These are phyloP conservation scores for Ophiorrhiza pumila DNA, from an alignment of 257 asterid species.

Conservation along the genomic window DNA sequence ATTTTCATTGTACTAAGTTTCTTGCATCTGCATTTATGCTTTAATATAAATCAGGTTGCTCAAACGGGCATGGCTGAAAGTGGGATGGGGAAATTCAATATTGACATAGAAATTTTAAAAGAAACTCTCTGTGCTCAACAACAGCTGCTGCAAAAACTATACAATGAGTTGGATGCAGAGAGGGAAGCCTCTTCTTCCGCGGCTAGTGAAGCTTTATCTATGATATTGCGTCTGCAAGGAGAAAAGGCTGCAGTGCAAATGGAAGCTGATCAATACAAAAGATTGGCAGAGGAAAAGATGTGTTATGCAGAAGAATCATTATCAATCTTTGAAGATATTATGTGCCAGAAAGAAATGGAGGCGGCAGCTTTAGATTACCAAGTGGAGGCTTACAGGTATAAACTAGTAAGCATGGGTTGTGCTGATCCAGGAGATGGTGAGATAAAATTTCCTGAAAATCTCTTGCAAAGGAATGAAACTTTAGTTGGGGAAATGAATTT, in stretches of 20 bases:
- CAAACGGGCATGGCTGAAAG: slow-evolving; percentile 43
- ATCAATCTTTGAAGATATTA: slow-evolving; percentile 71
- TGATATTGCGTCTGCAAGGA: slow-evolving; percentile 80
- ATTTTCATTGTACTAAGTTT: not conserved
- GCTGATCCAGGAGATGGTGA: slow-evolving; percentile 54
- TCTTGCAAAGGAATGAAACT: slow-evolving; percentile 46
- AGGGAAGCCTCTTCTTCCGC: slow-evolving; percentile 84
- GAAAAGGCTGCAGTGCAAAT: slow-evolving; percentile 79
- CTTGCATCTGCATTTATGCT: not conserved
- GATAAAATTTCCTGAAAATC: slow-evolving; percentile 43
- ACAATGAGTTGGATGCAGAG: slow-evolving; percentile 81
- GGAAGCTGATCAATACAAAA: slow-evolving; percentile 92
- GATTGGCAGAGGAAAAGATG: slow-evolving; percentile 84
- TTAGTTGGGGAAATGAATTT: slow-evolving; percentile 29
- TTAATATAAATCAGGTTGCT: not conserved
- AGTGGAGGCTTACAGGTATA: slow-evolving; percentile 69
- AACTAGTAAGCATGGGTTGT: slow-evolving; percentile 63
- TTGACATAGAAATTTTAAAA: slow-evolving; percentile 46
- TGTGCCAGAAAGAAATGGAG: slow-evolving; percentile 87
- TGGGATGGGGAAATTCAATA: slow-evolving; percentile 29
- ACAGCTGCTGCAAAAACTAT: slow-evolving; percentile 67
- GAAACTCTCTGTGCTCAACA: slow-evolving; percentile 78
- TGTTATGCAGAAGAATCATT: slow-evolving; percentile 80
- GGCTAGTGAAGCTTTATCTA: slow-evolving; percentile 76
- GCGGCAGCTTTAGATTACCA: slow-evolving; percentile 68